Base-by-base conservation (phyloP, 768 basidiomycete species). In the Coprinopsis strossmayeri region DNA sequence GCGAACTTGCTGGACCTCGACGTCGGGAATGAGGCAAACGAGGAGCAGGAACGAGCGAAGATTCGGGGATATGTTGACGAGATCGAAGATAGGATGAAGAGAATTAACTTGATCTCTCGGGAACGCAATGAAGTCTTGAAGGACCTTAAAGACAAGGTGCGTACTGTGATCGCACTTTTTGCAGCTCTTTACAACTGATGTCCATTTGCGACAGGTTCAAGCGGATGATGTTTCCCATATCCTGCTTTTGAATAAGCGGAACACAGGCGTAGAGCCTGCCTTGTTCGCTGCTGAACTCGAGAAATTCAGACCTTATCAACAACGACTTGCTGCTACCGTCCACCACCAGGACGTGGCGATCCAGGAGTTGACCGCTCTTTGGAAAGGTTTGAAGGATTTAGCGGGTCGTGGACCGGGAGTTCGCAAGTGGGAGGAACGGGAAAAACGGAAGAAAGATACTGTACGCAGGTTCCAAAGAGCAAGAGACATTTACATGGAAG, bases 211-310 rank as follows among this genome's bases (percentile, higher is more conserved):
- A 2, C 57, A 98, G 93, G 78, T 96, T 40, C 96, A 97, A 81
- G 72, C 76, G 23, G 96, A 99, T 66, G 96, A 99, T 55, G 95
- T 98, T 23, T 99, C 95, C 0, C 91, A 95, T 61, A 74, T 96
- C 1, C 78, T 98, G 0, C 77, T 99, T 3, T 78, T 97, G 42
- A 95, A 95, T 62, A 82, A 91, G 26, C 85, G 92, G 21, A 87
- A 92, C 55, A 73, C 79, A 12, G 78, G 79, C 20, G 86, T 87
- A 9, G 92, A 97, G 55, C 86, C 88, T 0, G 77, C 90, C 0
- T 72, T 99, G 15, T 99, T 98, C 56, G 89, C 92, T 0, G 78
- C 85, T 7, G 93, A 98, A 62, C 77, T 98, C 18, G 95, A 97
- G 67, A 99, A 98, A 65, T 98, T 97, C 71, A 76, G 81, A 18